Evolutionary conservation across 2,329 filamentous ascomycete species (phyloP), one percentile per base, ranked within the genome.

Genomic region (Fusarium redolens): DNA sequence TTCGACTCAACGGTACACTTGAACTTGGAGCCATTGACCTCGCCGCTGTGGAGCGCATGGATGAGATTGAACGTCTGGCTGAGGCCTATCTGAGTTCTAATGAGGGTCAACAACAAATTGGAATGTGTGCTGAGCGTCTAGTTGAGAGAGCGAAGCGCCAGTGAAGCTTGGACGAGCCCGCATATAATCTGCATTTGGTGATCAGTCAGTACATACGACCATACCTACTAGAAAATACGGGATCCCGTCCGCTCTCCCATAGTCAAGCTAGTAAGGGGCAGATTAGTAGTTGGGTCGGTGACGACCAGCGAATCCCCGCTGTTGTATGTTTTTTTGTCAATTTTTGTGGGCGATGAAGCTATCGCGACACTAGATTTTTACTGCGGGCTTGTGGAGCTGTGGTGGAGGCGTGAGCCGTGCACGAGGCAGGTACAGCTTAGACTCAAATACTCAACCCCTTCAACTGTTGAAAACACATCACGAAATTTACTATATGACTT

Each of bases 271-370:
- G 30, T 56, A 56, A 56, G 38, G 38, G 54, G 54, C 54, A 38
- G 54, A 56, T 56, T 56, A 56, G 54, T 56, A 56, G 54, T 56
- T 56, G 54, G 54, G 54, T 56, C 54, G 54, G 54, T 56, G 54
- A 56, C 54, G 54, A 56, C 54, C 38, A 56, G 54, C 54, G 54
- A 57, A 57, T 47, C 38, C 54, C 54, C 54, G 54, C 54, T 57
- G 54, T 57, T 57, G 54, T 57, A 57, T 57, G 54, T 57, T 20
- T 35, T 35, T 33, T 52, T 41, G 14, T 14, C 10, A 20, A 31
- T 31, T 55, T 38, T 18, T 31, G 5, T 25, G 11, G n/a, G 11
- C 15, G 3, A 56, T 56, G 54, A 56, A 44, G 38, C n/a, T 47
- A 47, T 56, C 38, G n/a, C 33, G 54, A 56, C 17, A 22, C 22